phyloP scores from a whole-genome alignment of 2,329 filamentous ascomycete genomes.

The Mycosphaerella sp. region DNA sequence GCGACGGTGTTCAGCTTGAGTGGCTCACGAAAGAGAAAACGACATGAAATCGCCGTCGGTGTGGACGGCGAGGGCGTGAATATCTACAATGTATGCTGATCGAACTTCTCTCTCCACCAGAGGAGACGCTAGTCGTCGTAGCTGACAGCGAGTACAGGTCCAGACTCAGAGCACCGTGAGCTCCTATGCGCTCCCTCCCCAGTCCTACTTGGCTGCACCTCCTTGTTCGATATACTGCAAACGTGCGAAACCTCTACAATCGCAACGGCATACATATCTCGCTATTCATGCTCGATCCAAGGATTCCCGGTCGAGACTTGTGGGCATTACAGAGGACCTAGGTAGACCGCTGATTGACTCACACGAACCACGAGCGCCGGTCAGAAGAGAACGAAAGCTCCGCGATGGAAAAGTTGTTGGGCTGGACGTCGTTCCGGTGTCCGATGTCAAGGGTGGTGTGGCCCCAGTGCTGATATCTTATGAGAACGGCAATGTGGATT shows the following conservation, averaged over 20 bases:
- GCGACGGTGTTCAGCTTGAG: constrained; percentile 49
- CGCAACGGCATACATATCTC: constrained; percentile 53
- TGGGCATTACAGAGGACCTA: constrained; percentile 50
- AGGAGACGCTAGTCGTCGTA: not conserved
- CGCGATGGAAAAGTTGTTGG: constrained; percentile 27
- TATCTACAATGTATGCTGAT: constrained; percentile 52
- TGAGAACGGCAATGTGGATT: constrained; percentile 29
- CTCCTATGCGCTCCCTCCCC: constrained; percentile 57
- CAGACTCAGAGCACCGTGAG: constrained; percentile 55
- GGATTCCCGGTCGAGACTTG: constrained; percentile 45
- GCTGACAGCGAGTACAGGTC: constrained; percentile 40
- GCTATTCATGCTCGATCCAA: constrained; percentile 44
- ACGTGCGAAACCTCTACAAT: constrained; percentile 37
- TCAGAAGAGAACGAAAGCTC: constrained; percentile 30
- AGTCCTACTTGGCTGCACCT: constrained; percentile 51
- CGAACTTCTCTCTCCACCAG: too few species aligned
- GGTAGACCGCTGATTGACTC: constrained; percentile 19
- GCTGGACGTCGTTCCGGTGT: constrained; percentile 20
- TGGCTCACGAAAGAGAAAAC: constrained; percentile 54
- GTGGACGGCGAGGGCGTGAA: constrained; percentile 57
- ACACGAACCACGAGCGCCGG: constrained; percentile 29
- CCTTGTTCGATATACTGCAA: constrained; percentile 55
- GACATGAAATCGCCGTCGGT: constrained; percentile 55
- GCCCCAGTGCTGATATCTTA: constrained; percentile 28
- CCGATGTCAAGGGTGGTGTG: not conserved